phyloP scores from a whole-genome alignment of 441 rosid species.

The Biscutella laevigata region DNA sequence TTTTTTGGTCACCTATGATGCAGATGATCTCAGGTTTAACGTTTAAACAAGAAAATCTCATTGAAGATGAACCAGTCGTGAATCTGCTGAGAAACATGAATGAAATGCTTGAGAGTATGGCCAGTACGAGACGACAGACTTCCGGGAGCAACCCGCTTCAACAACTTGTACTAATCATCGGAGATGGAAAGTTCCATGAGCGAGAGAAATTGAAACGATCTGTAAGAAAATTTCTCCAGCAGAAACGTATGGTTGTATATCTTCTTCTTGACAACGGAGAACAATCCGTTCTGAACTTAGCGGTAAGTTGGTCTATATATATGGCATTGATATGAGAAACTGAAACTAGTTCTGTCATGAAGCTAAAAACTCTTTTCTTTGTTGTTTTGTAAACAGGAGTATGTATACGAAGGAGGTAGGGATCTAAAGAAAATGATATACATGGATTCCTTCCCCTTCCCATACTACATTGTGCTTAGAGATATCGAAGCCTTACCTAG shows the following conservation, averaged over 20 bases:
- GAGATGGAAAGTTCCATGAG: constrained; percentile 90
- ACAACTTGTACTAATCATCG: constrained; percentile 90
- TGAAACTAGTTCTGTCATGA: background rate
- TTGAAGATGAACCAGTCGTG: constrained; percentile 70
- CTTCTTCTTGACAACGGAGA: constrained; percentile 67
- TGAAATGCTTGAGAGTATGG: constrained; percentile 64
- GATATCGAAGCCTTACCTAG: constrained; percentile 81
- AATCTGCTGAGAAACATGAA: constrained; percentile 66
- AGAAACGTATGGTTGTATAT: constrained; percentile 92
- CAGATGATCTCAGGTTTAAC: constrained; percentile 88
- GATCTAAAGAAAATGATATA: constrained; percentile 39
- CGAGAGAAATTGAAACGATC: constrained; percentile 65
- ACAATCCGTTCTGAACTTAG: constrained; percentile 62
- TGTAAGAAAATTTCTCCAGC: constrained; percentile 66
- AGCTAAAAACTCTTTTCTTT: background rate
- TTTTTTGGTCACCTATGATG: constrained; percentile 12
- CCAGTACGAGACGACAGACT: constrained; percentile 60
- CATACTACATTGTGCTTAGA: constrained; percentile 69
- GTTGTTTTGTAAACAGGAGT: constrained; percentile 33
- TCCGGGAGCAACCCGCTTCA: constrained; percentile 89
- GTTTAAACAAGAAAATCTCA: constrained; percentile 83
- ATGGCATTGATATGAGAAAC: background rate
- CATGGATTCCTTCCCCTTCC: constrained; percentile 92
- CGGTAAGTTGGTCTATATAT: constrained; percentile 33
- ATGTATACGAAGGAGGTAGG: constrained; percentile 33